Evolutionary conservation across 2,329 filamentous ascomycete species (phyloP).

Genomic region (Cordyceps farinosa): DNA sequence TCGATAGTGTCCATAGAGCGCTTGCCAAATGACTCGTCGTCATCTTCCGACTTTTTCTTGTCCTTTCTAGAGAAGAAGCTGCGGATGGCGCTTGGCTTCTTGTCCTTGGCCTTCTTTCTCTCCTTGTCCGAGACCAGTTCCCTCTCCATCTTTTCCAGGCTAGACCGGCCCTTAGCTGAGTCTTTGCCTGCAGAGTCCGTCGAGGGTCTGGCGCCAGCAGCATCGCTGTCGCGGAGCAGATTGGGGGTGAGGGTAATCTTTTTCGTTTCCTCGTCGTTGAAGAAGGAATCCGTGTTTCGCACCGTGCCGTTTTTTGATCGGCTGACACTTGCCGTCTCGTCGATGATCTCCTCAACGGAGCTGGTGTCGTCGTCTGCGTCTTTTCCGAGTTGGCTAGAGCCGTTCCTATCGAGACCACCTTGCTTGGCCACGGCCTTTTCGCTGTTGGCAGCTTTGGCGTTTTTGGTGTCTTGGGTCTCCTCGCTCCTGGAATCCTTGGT

Average conservation of each 20-base stretch:
- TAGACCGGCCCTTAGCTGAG: conserved; percentile 53
- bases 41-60: conserved; percentile 55
- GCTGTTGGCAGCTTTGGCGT: conserved; percentile 6
- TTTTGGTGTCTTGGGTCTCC: not conserved
- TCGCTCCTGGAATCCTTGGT: conserved; percentile 5
- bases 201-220: conserved; percentile 50
- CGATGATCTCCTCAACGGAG: conserved; percentile 66
- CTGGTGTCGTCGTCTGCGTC: conserved; percentile 30
- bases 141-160: conserved; percentile 66
- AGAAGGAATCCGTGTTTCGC: conserved; percentile 92
- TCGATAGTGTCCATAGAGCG: conserved; percentile 55
- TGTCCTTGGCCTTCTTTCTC: conserved; percentile 68
- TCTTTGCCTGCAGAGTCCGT: conserved; percentile 43
- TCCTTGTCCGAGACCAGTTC: conserved; percentile 62
- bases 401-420: conserved; percentile 1
- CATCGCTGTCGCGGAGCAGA: conserved; percentile 75
- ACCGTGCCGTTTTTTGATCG: conserved; percentile 81
- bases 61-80: conserved; percentile 62
- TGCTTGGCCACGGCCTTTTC: conserved; percentile 1
- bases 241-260: conserved; percentile 97
- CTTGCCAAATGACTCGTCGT: conserved; percentile 60
- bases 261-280: conserved; percentile 93
- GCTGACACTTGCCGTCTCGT: conserved; percentile 47
- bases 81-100: conserved; percentile 54
- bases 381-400: not conserved